These are phyloP conservation scores for Cyanidiococcus yangmingshanensis DNA, from an alignment of 23 red algal species.

Conservation along the genomic window DNA sequence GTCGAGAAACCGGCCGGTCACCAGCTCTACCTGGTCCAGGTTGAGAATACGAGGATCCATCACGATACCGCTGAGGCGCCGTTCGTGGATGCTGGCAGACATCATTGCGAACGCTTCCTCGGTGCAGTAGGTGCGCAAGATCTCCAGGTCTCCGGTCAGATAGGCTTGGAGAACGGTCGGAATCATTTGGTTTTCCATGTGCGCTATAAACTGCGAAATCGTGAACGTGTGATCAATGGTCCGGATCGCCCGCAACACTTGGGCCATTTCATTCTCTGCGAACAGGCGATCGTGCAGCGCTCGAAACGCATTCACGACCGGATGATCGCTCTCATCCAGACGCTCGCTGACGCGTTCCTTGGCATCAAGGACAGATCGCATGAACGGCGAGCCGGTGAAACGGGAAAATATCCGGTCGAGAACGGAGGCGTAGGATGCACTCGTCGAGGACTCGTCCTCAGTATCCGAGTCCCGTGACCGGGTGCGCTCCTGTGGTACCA, in stretches of 20 bases:
- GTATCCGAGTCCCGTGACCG: slow-evolving; percentile 20
- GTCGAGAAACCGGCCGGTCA: slow-evolving; percentile 55
- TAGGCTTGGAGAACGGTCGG: slow-evolving; percentile 77
- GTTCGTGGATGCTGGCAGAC: slow-evolving; percentile 62
- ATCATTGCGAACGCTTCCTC: slow-evolving; percentile 76
- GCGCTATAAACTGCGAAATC: slow-evolving; percentile 63
- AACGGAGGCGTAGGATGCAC: slow-evolving; percentile 21
- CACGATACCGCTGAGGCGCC: slow-evolving; percentile 50
- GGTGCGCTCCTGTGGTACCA: neutral
- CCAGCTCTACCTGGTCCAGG: slow-evolving; percentile 72
- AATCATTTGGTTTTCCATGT: slow-evolving; percentile 52
- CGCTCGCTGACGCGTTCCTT: slow-evolving; percentile 82
- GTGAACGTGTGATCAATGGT: slow-evolving; percentile 55
- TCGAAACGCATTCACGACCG: slow-evolving; percentile 61
- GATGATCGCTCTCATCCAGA: slow-evolving; percentile 89
- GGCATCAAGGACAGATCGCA: slow-evolving; percentile 69
- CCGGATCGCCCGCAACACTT: slow-evolving; percentile 86
- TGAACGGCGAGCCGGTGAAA: slow-evolving; percentile 84
- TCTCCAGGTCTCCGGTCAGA: slow-evolving; percentile 44
- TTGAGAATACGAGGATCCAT: slow-evolving; percentile 83
- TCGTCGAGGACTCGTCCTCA: neutral
- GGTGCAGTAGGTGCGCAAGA: slow-evolving; percentile 40
- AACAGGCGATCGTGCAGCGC: slow-evolving; percentile 89
- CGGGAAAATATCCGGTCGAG: slow-evolving; percentile 76
- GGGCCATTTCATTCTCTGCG: slow-evolving; percentile 92